Evolutionary conservation across 2,329 filamentous ascomycete species (phyloP).

Genomic region (Clarireedia hainanense): DNA sequence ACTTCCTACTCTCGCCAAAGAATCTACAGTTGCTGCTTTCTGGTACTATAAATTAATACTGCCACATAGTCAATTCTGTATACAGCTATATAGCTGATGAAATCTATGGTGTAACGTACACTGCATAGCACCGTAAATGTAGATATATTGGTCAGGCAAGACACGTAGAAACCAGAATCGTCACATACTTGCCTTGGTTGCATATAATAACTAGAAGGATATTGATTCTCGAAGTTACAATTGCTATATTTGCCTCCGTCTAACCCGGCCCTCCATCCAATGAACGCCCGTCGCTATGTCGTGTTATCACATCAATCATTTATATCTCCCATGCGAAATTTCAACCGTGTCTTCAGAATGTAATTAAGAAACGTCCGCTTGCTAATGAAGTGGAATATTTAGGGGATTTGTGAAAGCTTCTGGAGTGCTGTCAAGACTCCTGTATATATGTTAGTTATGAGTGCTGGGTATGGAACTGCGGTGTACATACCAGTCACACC

Average conservation of each 20-base stretch:
- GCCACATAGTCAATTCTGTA: no score
- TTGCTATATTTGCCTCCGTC: background rate
- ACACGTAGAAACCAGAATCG: no score
- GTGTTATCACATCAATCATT: background rate
- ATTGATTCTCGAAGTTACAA: background rate
- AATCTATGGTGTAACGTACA: no score
- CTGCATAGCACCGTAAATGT: no score
- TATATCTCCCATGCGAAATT: background rate
- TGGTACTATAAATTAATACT: no score
- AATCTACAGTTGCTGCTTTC: no score
- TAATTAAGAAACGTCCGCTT: background rate
- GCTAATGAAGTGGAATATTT: background rate
- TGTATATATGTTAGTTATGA: conserved; percentile 19
- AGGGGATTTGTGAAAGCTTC: conserved; percentile 35
- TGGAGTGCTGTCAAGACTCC: conserved; percentile 46
- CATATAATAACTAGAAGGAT: background rate
- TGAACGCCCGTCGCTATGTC: background rate
- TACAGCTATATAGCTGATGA: no score
- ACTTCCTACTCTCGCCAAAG: no score
- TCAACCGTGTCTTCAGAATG: background rate
- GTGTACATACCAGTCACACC: conserved; percentile 74
- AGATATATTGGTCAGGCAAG: no score
- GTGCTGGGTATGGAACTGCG: background rate
- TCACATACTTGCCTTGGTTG: no score
- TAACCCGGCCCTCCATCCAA: background rate